phyloP scores from a whole-genome alignment of 116 monocot species.

The Posidonia oceanica region DNA sequence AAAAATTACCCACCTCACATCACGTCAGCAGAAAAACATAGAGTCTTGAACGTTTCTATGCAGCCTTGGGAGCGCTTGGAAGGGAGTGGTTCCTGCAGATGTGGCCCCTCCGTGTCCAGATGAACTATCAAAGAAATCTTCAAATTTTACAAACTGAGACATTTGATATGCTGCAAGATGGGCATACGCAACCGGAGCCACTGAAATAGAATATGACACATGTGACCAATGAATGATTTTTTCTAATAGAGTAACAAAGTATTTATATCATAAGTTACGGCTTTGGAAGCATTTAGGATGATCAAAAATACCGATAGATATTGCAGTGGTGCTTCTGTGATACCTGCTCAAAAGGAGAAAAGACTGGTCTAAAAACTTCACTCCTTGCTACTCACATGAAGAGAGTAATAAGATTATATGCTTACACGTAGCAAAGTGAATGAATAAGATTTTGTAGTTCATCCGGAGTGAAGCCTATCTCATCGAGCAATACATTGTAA shows the following conservation, averaged over 20 bases:
- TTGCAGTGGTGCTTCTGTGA: slow-evolving; percentile 69
- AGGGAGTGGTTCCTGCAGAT: background rate
- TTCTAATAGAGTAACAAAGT: background rate
- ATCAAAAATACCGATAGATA: slow-evolving; percentile 41
- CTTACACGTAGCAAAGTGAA: slow-evolving; percentile 85
- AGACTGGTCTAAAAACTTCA: too few relatives aligned
- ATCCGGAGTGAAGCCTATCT: slow-evolving; percentile 60
- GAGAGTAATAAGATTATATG: background rate
- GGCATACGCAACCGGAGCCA: slow-evolving; percentile 72
- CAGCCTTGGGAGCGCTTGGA: slow-evolving; percentile 49
- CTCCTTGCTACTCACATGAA: background rate
- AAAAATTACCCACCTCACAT: background rate
- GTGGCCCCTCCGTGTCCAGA: slow-evolving; percentile 20
- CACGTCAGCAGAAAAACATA: slow-evolving; percentile 78
- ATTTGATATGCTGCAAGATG: slow-evolving; percentile 69
- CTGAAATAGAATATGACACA: slow-evolving; percentile 20
- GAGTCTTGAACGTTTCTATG: slow-evolving; percentile 43
- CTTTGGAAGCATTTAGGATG: background rate
- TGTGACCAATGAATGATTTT: background rate
- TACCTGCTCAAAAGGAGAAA: slow-evolving; percentile 21
- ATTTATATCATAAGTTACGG: background rate
- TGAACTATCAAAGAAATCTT: slow-evolving; percentile 36
- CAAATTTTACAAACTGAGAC: slow-evolving; percentile 53
- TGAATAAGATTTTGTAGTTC: slow-evolving; percentile 65
- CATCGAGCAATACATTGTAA: slow-evolving; percentile 79